A percentile compares a stretch with the other conserved stretches of the same genome.
These are phyloP conservation scores for Dactylellina cionopaga DNA, from an alignment of 2,329 filamentous ascomycete genomes.

Conservation along the genomic window DNA sequence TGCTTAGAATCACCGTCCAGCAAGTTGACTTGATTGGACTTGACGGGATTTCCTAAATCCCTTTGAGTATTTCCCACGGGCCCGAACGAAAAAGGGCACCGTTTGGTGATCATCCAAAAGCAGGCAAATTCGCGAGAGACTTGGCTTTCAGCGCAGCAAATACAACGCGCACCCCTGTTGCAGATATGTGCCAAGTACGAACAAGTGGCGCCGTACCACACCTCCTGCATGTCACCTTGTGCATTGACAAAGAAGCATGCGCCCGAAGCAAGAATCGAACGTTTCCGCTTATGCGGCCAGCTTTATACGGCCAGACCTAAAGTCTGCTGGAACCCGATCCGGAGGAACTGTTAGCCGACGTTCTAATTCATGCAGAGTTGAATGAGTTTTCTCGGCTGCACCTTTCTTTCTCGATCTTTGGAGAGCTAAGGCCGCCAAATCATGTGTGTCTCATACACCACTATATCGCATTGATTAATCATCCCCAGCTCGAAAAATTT, in stretches of 20 bases:
- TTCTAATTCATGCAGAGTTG: background rate
- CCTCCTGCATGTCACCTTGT: slow-evolving; percentile 2
- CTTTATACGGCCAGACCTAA: background rate
- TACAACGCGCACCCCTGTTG: slow-evolving; percentile 25
- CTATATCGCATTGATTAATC: no score
- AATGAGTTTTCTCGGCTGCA: no score
- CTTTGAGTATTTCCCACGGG: no score
- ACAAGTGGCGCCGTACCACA: background rate
- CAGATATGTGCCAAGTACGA: slow-evolving; percentile 9
- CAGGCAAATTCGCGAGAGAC: slow-evolving; percentile 5
- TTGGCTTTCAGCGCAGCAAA: background rate
- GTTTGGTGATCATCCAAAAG: slow-evolving; percentile 6
- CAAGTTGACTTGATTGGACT: no score
- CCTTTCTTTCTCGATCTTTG: no score
- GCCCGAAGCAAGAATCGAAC: background rate
- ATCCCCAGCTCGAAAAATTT: no score
- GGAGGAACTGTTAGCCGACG: background rate
- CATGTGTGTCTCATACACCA: background rate
- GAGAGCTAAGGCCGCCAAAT: no score
- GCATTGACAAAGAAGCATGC: no score
- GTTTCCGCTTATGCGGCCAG: background rate
- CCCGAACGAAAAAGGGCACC: no score
- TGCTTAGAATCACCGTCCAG: no score
- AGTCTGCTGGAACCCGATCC: background rate
- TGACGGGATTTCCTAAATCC: no score